phyloP scores from a whole-genome alignment of 192 early-diverging fungal species.

The Backusella mclennaniae region DNA sequence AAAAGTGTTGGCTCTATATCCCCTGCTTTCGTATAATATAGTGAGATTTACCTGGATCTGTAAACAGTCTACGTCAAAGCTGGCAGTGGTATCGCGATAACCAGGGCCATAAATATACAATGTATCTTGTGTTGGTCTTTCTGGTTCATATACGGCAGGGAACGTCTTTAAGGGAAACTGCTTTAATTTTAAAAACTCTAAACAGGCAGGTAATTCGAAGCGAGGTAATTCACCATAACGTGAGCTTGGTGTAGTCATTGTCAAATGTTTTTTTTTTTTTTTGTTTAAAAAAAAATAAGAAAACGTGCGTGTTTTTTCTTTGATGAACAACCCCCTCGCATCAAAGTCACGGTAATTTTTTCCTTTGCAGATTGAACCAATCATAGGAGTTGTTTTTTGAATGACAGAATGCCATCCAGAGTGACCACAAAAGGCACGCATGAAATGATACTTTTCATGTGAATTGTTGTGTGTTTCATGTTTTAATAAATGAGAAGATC shows the following conservation, averaged over 20 bases:
- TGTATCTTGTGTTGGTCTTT: conserved; percentile 27
- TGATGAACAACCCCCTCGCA: background rate
- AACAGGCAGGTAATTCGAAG: conserved; percentile 24
- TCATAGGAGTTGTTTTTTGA: too few relatives aligned
- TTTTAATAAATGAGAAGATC: too few relatives aligned
- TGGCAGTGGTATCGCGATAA: conserved; percentile 30
- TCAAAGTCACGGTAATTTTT: background rate
- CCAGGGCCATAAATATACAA: conserved; percentile 55
- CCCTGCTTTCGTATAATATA: background rate
- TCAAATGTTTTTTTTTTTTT: background rate
- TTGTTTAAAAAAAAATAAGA: background rate
- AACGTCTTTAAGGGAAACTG: conserved; percentile 42
- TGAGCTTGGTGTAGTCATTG: conserved; percentile 16
- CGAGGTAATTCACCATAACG: conserved; percentile 24
- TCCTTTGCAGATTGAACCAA: background rate
- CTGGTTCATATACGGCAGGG: conserved; percentile 34
- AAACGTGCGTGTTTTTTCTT: background rate
- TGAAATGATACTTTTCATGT: too few relatives aligned
- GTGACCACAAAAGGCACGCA: too few relatives aligned
- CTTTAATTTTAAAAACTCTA: conserved; percentile 34
- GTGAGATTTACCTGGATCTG: conserved; percentile 42
- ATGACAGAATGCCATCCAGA: too few relatives aligned
- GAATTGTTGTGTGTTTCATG: too few relatives aligned
- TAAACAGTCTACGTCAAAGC: conserved; percentile 55
- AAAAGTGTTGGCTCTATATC: background rate